phyloP scores from a whole-genome alignment of 2,329 filamentous ascomycete species.

The Emmonsia crescens region DNA sequence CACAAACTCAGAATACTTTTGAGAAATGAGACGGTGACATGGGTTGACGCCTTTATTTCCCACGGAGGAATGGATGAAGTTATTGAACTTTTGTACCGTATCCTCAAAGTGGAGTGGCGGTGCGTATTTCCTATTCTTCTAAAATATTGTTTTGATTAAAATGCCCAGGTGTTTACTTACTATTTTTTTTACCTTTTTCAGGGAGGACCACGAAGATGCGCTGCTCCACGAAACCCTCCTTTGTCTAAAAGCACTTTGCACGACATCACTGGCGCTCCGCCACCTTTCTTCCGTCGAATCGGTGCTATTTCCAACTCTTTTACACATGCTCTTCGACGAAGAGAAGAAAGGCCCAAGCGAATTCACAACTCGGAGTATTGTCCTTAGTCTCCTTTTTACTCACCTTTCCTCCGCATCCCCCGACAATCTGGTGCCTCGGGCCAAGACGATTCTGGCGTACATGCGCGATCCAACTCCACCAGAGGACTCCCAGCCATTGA shows the following conservation, averaged over 20 bases:
- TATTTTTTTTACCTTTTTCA: constrained; percentile 25
- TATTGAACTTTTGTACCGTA: constrained; percentile 74
- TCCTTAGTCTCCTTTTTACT: constrained; percentile 79
- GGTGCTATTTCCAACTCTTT: constrained; percentile 72
- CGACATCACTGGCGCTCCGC: constrained; percentile 73
- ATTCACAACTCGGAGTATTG: constrained; percentile 83
- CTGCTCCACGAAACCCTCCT: constrained; percentile 85
- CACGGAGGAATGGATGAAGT: constrained; percentile 90
- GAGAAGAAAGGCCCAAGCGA: constrained; percentile 96
- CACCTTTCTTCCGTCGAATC: constrained; percentile 70
- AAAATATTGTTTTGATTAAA: background rate
- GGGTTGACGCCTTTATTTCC: constrained; percentile 86
- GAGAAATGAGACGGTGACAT: constrained; percentile 87
- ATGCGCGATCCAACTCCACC: constrained; percentile 68
- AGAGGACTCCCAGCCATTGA: constrained; percentile 64
- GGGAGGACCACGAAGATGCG: constrained; percentile 91
- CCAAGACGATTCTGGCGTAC: constrained; percentile 64
- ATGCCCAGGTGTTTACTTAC: constrained; percentile 22
- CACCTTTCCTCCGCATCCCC: constrained; percentile 62
- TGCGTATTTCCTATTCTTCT: constrained; percentile 32
- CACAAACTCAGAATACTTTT: constrained; percentile 85
- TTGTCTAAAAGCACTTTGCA: constrained; percentile 89
- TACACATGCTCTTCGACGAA: constrained; percentile 90
- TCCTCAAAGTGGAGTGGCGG: constrained; percentile 95
- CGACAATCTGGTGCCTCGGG: constrained; percentile 55